Conservation (phyloP, 148 eudicot species). For the Chenopodium suecicum region DNA sequence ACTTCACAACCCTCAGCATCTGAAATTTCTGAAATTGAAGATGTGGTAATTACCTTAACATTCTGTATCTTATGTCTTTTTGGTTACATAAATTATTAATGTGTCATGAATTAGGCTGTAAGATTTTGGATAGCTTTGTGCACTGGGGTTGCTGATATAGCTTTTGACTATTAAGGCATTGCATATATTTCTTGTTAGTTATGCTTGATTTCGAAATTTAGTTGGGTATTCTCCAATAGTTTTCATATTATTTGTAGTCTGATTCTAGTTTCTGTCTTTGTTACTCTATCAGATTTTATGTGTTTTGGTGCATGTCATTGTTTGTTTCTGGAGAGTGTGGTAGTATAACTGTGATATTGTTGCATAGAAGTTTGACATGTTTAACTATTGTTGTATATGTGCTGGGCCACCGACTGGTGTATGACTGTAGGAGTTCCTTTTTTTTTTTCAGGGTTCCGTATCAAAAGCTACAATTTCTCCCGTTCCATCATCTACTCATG, state of each 20-base stretch:
- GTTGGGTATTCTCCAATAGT: background rate
- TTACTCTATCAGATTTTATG: background rate
- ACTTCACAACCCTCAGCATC: slow-evolving; percentile 61
- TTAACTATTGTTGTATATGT: no score
- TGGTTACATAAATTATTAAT: slow-evolving; percentile 6
- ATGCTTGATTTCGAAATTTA: background rate
- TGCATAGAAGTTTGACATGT: background rate
- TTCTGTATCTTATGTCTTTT: background rate
- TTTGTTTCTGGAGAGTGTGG: background rate
- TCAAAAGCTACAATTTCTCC: slow-evolving; percentile 57
- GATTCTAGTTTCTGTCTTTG: background rate
- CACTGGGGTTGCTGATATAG: background rate
- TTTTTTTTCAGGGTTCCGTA: slow-evolving; percentile 56
- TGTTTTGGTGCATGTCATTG: slow-evolving; percentile 4
- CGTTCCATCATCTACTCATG: slow-evolving; percentile 70
- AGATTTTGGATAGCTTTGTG: background rate
- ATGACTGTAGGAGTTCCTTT: slow-evolving; percentile 3
- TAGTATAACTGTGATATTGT: background rate
- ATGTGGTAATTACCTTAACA: slow-evolving; percentile 51
- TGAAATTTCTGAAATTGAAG: slow-evolving; percentile 90
- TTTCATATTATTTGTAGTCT: background rate
- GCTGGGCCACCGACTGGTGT: background rate
- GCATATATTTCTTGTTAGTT: background rate
- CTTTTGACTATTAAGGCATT: background rate
- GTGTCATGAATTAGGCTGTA: slow-evolving; percentile 4